Base-by-base conservation (phyloP, 2,329 filamentous ascomycete species). In the Aspergillus novofumigatus region DNA sequence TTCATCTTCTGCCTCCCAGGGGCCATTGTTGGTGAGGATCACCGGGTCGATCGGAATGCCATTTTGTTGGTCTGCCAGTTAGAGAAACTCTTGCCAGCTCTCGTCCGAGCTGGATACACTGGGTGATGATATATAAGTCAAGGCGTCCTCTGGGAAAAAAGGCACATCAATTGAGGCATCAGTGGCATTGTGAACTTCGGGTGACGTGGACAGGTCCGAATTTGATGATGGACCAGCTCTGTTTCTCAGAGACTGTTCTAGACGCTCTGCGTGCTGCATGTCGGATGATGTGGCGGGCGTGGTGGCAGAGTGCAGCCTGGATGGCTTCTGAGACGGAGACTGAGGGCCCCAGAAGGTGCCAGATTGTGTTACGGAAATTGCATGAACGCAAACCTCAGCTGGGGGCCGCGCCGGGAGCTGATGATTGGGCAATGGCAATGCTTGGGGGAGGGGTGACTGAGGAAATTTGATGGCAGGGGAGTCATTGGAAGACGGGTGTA, bases 361-460 rank as follows among this genome's bases (percentile, higher is more conserved):
- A 45, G 38, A 42, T 42, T 17, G 38, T 26, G 26, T 38, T 42
- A 32, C 20, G 2, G 42, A 49, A 55, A 42, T 58, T 49, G 42
- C 48, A 55, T 49, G 56, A 20, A 60, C 32, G 53, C 59, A 61
- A 55, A 61, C 59, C 44, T 61, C 56, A 44, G 58, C 58, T 41
- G 58, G 58, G 28, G 55, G 58, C 58, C 55, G 52, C 38, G 56
- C 56, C 25, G 59, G 56, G 50, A 61, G 56, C 32, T 54, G 56
- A 54, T 59, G 56, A 21, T 61, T 56, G 38, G 56, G 50, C 8
- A 53, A 47, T 54, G 56, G 53, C 52, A 58, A 53, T 51, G 51
- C 55, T 55, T 58, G 42, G 28, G 32, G 29, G 29, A 48, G 52
- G 23, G 41, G 28, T 29, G 44, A 45, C 29, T 58, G 52, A 32